A percentile compares a stretch with the other conserved stretches of the same genome.
Conservation (phyloP, 2,329 filamentous ascomycete species). For the Alternaria angustiovoidea region DNA sequence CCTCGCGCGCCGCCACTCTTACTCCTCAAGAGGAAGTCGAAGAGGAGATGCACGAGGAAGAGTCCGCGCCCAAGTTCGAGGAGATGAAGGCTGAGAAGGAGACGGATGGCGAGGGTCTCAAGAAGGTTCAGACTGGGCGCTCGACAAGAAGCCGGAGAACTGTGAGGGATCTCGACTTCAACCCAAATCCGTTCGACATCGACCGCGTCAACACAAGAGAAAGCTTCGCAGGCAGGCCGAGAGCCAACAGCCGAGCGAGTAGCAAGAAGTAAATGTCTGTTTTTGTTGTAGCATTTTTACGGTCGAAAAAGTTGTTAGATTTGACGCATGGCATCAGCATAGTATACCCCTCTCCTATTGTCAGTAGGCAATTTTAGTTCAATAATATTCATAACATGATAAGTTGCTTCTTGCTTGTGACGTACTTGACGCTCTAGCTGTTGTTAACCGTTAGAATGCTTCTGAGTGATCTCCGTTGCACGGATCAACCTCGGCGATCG, state of each 20-base stretch:
- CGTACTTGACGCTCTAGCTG: background rate
- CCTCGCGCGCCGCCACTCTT: constrained; percentile 36
- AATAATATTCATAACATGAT: constrained; percentile 9
- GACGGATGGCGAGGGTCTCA: constrained; percentile 32
- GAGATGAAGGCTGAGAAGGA: constrained; percentile 51
- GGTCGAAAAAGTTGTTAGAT: constrained; percentile 11
- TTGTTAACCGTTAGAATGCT: background rate
- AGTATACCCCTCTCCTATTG: constrained; percentile 32
- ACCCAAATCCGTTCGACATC: constrained; percentile 59
- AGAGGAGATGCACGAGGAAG: constrained; percentile 35
- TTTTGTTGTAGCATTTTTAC: constrained; percentile 9
- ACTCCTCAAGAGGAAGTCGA: constrained; percentile 40
- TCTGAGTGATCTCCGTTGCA: background rate
- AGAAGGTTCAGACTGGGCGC: constrained; percentile 42
- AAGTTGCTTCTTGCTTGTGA: background rate
- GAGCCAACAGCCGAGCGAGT: constrained; percentile 31
- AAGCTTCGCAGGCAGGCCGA: constrained; percentile 49
- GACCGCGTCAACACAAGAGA: constrained; percentile 59
- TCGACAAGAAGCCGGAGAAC: constrained; percentile 37
- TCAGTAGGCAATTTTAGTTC: constrained; percentile 9
- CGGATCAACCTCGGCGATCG: constrained; percentile 1
- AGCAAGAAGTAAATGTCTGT: constrained; percentile 11
- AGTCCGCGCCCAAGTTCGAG: constrained; percentile 44
- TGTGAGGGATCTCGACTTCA: constrained; percentile 40
- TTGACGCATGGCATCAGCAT: constrained; percentile 25